A percentile compares a stretch with the other conserved stretches of the same genome.
phyloP scores from a whole-genome alignment of 768 basidiomycete genomes.

The Paxillus rubicundulus region DNA sequence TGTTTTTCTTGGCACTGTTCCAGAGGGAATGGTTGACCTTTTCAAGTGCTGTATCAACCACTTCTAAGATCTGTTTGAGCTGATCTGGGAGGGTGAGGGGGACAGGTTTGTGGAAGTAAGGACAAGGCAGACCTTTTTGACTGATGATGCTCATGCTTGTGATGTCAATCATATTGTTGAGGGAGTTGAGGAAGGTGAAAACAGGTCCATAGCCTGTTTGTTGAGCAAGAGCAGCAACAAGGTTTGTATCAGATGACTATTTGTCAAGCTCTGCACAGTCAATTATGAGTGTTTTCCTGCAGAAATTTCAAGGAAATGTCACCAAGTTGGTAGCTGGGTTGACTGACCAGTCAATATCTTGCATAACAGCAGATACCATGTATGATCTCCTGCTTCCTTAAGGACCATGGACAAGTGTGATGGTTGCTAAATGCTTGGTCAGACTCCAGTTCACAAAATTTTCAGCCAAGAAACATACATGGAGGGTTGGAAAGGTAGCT shows the following conservation, averaged over 20 bases:
- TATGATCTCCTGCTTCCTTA: constrained; percentile 77
- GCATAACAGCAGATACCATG: constrained; percentile 54
- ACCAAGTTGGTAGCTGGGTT: not conserved
- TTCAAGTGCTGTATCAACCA: constrained; percentile 70
- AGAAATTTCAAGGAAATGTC: not conserved
- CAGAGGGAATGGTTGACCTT: constrained; percentile 55
- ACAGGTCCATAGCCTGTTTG: constrained; percentile 91
- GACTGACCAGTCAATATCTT: constrained; percentile 50
- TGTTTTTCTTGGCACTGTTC: constrained; percentile 38
- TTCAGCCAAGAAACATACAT: constrained; percentile 39
- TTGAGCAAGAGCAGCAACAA: constrained; percentile 64
- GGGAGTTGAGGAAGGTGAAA: constrained; percentile 79
- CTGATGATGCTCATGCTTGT: constrained; percentile 93
- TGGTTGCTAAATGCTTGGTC: constrained; percentile 47
- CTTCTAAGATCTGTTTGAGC: constrained; percentile 78
- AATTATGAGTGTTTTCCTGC: constrained; percentile 70
- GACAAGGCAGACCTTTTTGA: constrained; percentile 65
- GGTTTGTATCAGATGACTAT: constrained; percentile 61
- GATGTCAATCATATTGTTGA: constrained; percentile 85
- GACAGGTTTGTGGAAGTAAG: not conserved
- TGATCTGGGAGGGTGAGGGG: constrained; percentile 58
- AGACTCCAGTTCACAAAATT: not conserved
- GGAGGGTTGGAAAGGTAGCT: constrained; percentile 79
- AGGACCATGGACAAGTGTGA: constrained; percentile 79
- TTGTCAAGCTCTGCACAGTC: constrained; percentile 79